Percentiles rank a stretch among this genome's conserved stretches.
These are phyloP conservation scores for Fagopyrum homotropicum DNA, from an alignment of 148 eudicot genomes.

Conservation along the genomic window DNA sequence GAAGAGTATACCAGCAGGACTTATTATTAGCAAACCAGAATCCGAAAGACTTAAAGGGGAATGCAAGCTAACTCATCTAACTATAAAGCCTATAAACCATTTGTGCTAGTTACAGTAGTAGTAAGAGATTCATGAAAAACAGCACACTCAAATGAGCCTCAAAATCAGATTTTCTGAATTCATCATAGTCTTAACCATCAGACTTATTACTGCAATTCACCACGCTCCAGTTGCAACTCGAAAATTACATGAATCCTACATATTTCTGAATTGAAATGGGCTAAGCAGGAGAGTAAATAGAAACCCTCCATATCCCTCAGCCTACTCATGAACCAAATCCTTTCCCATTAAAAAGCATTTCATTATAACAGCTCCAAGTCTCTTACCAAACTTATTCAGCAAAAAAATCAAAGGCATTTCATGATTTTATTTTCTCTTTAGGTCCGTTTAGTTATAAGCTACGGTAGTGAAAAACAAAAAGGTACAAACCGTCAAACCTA, in stretches of 20 bases:
- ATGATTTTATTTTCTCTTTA: too few species aligned
- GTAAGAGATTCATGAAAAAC: neutral
- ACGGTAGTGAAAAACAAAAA: too few species aligned
- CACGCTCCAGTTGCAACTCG: neutral
- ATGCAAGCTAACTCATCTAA: neutral
- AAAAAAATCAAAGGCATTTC: too few species aligned
- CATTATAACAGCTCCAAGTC: too few species aligned
- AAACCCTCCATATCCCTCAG: neutral
- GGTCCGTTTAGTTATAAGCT: too few species aligned
- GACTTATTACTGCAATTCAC: neutral
- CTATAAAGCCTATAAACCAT: neutral
- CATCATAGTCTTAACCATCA: neutral
- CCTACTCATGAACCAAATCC: neutral
- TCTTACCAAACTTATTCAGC: too few species aligned
- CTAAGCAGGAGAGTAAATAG: neutral
- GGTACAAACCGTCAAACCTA: too few species aligned
- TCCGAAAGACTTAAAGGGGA: neutral
- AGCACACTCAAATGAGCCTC: neutral
- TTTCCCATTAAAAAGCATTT: too few species aligned
- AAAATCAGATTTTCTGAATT: neutral
- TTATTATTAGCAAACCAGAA: neutral
- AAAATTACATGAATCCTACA: neutral
- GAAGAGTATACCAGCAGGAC: neutral
- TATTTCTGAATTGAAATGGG: neutral
- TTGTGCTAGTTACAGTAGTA: neutral